Percentiles rank a stretch among this genome's conserved stretches.
phyloP scores from a whole-genome alignment of 2,329 filamentous ascomycete species.

The Nigrospora oryzae region DNA sequence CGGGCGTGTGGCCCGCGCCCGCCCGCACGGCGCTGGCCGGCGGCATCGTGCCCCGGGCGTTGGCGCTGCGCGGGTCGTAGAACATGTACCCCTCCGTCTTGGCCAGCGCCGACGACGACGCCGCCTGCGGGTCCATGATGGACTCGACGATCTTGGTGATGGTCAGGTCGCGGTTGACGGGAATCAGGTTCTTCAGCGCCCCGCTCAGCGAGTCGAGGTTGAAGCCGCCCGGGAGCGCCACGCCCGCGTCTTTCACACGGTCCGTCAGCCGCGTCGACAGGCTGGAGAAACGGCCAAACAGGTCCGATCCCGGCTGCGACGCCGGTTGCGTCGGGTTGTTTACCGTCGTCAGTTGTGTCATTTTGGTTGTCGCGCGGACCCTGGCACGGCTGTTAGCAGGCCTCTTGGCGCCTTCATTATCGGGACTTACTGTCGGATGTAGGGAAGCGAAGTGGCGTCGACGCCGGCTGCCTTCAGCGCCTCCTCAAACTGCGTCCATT shows the following conservation, averaged over 20 bases:
- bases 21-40: slow-evolving; percentile 57
- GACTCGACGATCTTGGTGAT: slow-evolving; percentile 97
- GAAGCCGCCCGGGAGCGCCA: slow-evolving; percentile 58
- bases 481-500: slow-evolving; percentile 82
- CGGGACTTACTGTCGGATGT: slow-evolving; percentile 68
- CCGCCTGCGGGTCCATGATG: slow-evolving; percentile 90
- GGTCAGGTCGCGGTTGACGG: slow-evolving; percentile 88
- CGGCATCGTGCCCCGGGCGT: slow-evolving; percentile 85
- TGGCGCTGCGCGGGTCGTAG: slow-evolving; percentile 90
- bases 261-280: slow-evolving; percentile 89
- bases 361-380: slow-evolving; percentile 88
- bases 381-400: slow-evolving; percentile 30
- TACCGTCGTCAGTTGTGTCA: slow-evolving; percentile 94
- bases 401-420: not conserved
- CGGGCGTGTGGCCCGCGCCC: slow-evolving; percentile 28
- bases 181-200: slow-evolving; percentile 97
- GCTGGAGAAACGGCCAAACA: slow-evolving; percentile 89
- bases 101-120: slow-evolving; percentile 83
- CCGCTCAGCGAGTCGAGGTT: slow-evolving; percentile 94
- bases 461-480: slow-evolving; percentile 68
- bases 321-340: slow-evolving; percentile 62
- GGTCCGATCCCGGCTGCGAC: slow-evolving; percentile 57
- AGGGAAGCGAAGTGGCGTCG: slow-evolving; percentile 70
- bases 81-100: slow-evolving; percentile 97
- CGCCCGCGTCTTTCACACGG: slow-evolving; percentile 81